Conservation (phyloP, 805 yeast species). For the Priceomyces melissophilus region DNA sequence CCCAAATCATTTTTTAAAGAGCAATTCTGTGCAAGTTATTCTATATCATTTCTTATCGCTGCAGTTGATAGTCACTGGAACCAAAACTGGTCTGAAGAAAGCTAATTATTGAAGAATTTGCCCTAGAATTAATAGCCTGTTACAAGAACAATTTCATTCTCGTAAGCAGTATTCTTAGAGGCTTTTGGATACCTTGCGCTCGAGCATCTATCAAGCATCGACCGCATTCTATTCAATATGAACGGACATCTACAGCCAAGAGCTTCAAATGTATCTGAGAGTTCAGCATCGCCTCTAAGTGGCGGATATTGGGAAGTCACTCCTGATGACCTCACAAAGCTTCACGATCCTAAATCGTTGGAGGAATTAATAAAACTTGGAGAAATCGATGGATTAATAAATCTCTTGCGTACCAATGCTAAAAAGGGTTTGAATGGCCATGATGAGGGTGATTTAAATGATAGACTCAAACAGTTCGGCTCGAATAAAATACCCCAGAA, state of each 20-base stretch:
- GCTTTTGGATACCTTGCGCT: too few relatives aligned
- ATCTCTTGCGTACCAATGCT: conserved; percentile 33
- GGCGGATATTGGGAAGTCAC: conserved; percentile 9
- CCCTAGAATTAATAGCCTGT: too few relatives aligned
- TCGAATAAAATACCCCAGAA: conserved; percentile 68
- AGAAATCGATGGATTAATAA: conserved; percentile 36
- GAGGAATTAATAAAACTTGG: conserved; percentile 40
- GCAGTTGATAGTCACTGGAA: too few relatives aligned
- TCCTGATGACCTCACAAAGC: conserved; percentile 34
- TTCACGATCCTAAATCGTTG: conserved; percentile 66
- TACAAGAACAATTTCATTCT: too few relatives aligned
- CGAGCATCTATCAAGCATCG: too few relatives aligned
- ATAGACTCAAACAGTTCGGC: conserved; percentile 57
- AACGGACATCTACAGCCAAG: background rate
- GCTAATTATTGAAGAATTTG: too few relatives aligned
- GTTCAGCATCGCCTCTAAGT: conserved; percentile 16
- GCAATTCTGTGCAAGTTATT: too few relatives aligned
- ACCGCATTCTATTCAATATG: background rate
- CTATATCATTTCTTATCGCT: too few relatives aligned
- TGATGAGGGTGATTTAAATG: conserved; percentile 24
- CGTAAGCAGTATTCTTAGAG: too few relatives aligned
- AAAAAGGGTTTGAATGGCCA: conserved; percentile 39
- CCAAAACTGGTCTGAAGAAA: too few relatives aligned
- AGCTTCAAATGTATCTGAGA: conserved; percentile 5
- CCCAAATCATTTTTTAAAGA: too few relatives aligned